Evolutionary conservation across 331 rosid genomes (phyloP).

Genomic region (Acacia pycnantha): DNA sequence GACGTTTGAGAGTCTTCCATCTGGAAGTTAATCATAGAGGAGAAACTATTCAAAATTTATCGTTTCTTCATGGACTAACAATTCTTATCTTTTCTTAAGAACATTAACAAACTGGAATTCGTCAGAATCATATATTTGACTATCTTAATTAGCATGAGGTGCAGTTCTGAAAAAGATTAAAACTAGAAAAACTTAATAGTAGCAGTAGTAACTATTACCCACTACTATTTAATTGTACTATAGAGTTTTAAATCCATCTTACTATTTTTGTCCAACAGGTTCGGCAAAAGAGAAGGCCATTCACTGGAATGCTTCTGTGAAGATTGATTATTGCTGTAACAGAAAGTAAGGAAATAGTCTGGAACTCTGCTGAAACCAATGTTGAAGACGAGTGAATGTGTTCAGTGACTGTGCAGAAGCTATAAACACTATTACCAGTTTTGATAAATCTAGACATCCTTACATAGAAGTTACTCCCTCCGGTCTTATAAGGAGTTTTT

Average conservation of each 20-base stretch:
- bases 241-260: background rate
- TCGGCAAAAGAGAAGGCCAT: background rate
- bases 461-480: background rate
- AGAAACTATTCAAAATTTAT: background rate
- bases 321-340: background rate
- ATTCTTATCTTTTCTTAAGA: background rate
- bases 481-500: background rate
- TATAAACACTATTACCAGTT: background rate
- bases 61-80: background rate
- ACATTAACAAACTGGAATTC: background rate
- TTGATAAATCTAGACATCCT: background rate
- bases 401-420: background rate
- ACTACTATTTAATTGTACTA: background rate
- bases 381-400: background rate
- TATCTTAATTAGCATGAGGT: background rate
- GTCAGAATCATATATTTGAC: background rate
- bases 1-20: constrained; percentile 73
- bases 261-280: background rate
- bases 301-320: background rate
- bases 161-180: background rate
- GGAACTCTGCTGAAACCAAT: background rate
- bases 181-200: background rate
- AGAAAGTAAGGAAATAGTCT: background rate
- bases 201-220: background rate
- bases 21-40: constrained; percentile 34